phyloP scores from a whole-genome alignment of 805 yeast genomes.

The Suhomyces pyralidae region DNA sequence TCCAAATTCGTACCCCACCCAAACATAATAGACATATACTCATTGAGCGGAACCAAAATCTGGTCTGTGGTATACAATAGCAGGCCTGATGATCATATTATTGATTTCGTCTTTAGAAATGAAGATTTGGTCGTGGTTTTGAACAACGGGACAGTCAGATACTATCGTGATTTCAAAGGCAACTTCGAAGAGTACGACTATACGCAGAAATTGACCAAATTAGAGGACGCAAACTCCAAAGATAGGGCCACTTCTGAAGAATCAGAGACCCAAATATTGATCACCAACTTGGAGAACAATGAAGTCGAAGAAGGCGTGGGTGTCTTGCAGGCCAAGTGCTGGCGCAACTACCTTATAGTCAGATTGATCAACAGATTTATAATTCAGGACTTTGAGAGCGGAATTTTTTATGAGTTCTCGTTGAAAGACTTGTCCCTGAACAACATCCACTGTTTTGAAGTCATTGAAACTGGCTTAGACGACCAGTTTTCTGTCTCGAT shows the following conservation, averaged over 20 bases:
- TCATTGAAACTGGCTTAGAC: slow-evolving; percentile 10
- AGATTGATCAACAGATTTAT: slow-evolving; percentile 33
- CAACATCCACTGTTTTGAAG: slow-evolving; percentile 21
- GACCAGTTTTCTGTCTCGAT: slow-evolving; percentile 12
- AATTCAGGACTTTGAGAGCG: slow-evolving; percentile 36
- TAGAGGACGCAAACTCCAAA: slow-evolving; percentile 9
- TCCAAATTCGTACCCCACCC: slow-evolving; percentile 35
- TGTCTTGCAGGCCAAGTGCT: slow-evolving; percentile 28
- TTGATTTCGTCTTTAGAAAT: slow-evolving; percentile 46
- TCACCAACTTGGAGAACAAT: slow-evolving; percentile 33
- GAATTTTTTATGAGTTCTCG: slow-evolving; percentile 40
- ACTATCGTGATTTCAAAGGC: slow-evolving; percentile 64
- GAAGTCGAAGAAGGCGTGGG: slow-evolving; percentile 27
- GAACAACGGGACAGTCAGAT: slow-evolving; percentile 50
- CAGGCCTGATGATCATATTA: slow-evolving; percentile 50
- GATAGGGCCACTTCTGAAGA: slow-evolving; percentile 2
- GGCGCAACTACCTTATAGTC: slow-evolving; percentile 44
- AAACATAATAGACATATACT: slow-evolving; percentile 35
- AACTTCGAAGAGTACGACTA: slow-evolving; percentile 54
- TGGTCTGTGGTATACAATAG: slow-evolving; percentile 39
- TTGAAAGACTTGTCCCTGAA: slow-evolving; percentile 17
- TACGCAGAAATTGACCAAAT: slow-evolving; percentile 15
- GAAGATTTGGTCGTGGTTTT: slow-evolving; percentile 59
- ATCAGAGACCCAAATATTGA: slow-evolving; percentile 6
- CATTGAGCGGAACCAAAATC: slow-evolving; percentile 32